Evolutionary conservation across 352 stramenopile genomes (phyloP), one percentile per base, ranked within the genome.

Genomic region (Thalassiosira hispida): DNA sequence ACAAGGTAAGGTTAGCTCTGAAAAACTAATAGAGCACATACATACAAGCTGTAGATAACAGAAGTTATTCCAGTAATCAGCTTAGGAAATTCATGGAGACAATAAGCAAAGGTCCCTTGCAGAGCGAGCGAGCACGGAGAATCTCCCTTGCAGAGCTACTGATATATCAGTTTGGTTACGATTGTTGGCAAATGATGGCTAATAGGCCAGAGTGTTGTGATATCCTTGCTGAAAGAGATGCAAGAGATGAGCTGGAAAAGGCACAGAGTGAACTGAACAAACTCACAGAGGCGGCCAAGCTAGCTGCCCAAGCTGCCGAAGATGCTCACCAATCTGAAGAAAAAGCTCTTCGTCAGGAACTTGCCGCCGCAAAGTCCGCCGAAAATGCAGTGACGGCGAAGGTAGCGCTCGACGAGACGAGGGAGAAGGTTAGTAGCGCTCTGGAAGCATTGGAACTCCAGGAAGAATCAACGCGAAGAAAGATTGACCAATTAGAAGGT

Each of bases 401-500:
- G 59, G 23, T 47, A 18, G 64, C 35, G 5, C 42, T 76, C 57
- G 33, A 51, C 20, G 51, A 60, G 27, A 64, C 72, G 16, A 53
- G 77, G 42, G 64, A 73, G 22, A 53, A 73, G 59, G 67, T 67
- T 40, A 68, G 73, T 20, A 52, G 61, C 1, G 69, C 65, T 52
- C 69, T 81, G 38, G 40, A 64, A 9, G 67, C 82, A 47, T 62
- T 88, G 47, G 44, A 65, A 1, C 60, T 67, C 12, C 76, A 85
- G 20, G 80, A 90, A 66, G 38, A 85, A 51, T 72, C 70, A 16
- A 70, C 61, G 20, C 71, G 22, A n/a, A 69, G 80, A 55, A 77
- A 83, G 53, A 72, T 53, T 23, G 72, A 38, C 7, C 31, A 35
- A 25, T 44, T 86, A n/a, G 65, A 86, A 44, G 27, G 1, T 14